Evolutionary conservation across 169 alveolate species (phyloP), one percentile per base, ranked within the genome.

Genomic region (Toxoplasma gondii): DNA sequence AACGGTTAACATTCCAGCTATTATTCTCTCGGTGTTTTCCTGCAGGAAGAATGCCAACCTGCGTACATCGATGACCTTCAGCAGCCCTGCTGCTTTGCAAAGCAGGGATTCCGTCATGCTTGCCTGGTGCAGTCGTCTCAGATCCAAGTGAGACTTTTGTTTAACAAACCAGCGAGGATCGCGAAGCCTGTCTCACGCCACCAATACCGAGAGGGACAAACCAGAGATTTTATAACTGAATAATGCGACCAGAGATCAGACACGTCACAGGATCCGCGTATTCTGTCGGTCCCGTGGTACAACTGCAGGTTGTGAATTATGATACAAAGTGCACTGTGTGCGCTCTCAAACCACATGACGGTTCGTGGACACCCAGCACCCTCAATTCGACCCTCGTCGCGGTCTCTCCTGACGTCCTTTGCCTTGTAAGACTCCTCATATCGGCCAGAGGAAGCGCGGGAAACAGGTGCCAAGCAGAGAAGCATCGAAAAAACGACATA

Each of bases 331-430:
- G 86, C 24, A 78, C 86, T 16, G 86, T 78, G 29, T 78, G 86
- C 86, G 10, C n/a, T 36, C 49, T 78, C 45, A 78, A 78, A n/a
- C 86, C 86, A n/a, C 86, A 78, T 31, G 86, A 78, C 86, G 39
- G 86, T n/a, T n/a, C 43, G 22, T 78, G 86, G 86, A n/a, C 12
- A 19, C 86, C 86, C 19, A n/a, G 43, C 86, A n/a, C 39, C n/a
- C 86, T 78, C 86, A n/a, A 4, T 31, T 16, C 86, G 44, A 1
- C 86, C 44, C 86, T 1, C 39, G 86, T 78, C 43, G 22, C 86
- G 39, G n/a, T 78, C 22, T 36, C 49, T 16, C 45, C 86, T 12
- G 86, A 78, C 43, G 86, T n/a, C 86, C 22, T 78, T 1, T 78
- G 86, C 24, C 86, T 78, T 19, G 86, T 78, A 38, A 78, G 86